Conservation (phyloP, 1,284 basidiomycete genomes). For the Trichosporon sp. region DNA sequence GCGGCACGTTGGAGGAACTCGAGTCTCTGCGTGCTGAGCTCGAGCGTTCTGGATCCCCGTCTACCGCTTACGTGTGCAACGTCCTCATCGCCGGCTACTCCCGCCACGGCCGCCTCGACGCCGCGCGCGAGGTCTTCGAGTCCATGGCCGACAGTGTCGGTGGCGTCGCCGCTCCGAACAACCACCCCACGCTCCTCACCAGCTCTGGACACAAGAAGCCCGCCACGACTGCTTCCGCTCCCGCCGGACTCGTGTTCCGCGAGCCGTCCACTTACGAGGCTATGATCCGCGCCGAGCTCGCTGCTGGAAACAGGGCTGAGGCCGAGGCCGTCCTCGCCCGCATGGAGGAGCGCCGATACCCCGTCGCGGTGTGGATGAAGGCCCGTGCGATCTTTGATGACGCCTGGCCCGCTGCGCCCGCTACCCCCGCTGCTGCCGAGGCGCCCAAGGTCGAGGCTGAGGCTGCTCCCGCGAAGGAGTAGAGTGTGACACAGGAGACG, state of each 20-base stretch:
- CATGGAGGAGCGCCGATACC: slow-evolving; percentile 64
- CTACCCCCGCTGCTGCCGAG: slow-evolving; percentile 12
- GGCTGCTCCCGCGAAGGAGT: too few species aligned
- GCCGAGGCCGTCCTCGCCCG: slow-evolving; percentile 68
- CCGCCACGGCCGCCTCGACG: slow-evolving; percentile 68
- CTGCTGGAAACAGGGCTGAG: slow-evolving; percentile 69
- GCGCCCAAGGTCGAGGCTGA: neutral
- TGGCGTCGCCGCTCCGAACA: slow-evolving; percentile 85
- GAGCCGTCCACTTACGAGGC: slow-evolving; percentile 80
- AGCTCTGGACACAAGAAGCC: slow-evolving; percentile 55
- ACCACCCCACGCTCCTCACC: slow-evolving; percentile 69
- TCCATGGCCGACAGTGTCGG: slow-evolving; percentile 72
- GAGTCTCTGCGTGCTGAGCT: slow-evolving; percentile 71
- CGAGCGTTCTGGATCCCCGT: slow-evolving; percentile 67
- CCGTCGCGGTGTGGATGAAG: slow-evolving; percentile 50
- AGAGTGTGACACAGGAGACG: too few species aligned
- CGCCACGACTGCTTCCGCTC: slow-evolving; percentile 58
- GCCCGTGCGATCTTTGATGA: slow-evolving; percentile 45
- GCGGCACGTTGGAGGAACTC: slow-evolving; percentile 77
- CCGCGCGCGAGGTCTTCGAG: slow-evolving; percentile 79
- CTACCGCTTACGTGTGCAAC: slow-evolving; percentile 97
- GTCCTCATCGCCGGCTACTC: slow-evolving; percentile 88
- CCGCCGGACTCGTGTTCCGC: slow-evolving; percentile 67
- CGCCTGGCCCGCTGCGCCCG: neutral
- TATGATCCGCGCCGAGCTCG: slow-evolving; percentile 91